phyloP scores from a whole-genome alignment of 352 stramenopile genomes.

The Halophytophthora polymorphica region DNA sequence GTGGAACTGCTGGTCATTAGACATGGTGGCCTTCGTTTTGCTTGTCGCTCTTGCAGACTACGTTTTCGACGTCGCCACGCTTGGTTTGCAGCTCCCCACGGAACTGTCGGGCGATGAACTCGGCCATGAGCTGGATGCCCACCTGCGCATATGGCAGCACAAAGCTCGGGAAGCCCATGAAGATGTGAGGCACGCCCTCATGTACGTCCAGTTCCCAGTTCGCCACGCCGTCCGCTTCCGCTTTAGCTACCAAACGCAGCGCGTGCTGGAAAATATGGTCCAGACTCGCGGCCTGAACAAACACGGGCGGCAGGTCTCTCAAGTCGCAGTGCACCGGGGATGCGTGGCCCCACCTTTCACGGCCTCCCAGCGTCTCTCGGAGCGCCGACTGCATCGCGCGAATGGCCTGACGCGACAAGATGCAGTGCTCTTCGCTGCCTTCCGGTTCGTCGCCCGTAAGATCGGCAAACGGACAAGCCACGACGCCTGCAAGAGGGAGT shows the following conservation, averaged over 20 bases:
- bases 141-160: slow-evolving; percentile 34
- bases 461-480: slow-evolving; percentile 31
- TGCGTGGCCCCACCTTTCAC: slow-evolving; percentile 28
- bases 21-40: too few species aligned
- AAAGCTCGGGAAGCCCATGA: slow-evolving; percentile 30
- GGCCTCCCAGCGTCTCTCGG: slow-evolving; percentile 22
- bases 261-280: slow-evolving; percentile 37
- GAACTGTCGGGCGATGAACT: slow-evolving; percentile 30
- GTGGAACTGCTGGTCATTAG: too few species aligned
- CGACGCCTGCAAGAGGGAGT: slow-evolving; percentile 30
- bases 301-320: slow-evolving; percentile 28
- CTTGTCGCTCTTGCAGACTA: background rate
- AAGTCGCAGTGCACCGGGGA: slow-evolving; percentile 46
- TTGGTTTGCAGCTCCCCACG: background rate
- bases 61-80: background rate
- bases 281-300: slow-evolving; percentile 33
- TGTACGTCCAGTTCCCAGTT: slow-evolving; percentile 43
- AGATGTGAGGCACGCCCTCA: slow-evolving; percentile 35
- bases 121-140: slow-evolving; percentile 27
- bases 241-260: slow-evolving; percentile 27
- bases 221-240: slow-evolving; percentile 26
- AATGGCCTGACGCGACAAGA: slow-evolving; percentile 23
- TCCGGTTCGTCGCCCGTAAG: slow-evolving; percentile 25
- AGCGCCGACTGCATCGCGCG: slow-evolving; percentile 21
- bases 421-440: slow-evolving; percentile 15